A percentile compares a stretch with the other conserved stretches of the same genome.
Conservation (phyloP, 2,329 filamentous ascomycete genomes). For the Fusarium pseudoanthophilum region DNA sequence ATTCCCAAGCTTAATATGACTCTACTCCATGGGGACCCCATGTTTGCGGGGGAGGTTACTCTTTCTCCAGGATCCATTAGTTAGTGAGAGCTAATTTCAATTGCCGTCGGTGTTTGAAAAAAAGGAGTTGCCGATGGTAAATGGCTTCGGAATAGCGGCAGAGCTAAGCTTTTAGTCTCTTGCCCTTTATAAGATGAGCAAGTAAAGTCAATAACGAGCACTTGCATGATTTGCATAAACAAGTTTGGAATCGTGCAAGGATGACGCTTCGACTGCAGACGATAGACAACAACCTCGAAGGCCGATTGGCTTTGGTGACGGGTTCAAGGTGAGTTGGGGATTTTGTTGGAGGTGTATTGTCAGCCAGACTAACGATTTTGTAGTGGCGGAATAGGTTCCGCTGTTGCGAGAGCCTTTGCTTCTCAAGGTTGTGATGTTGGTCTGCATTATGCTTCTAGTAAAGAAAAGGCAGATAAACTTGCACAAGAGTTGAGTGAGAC, state of each 20-base stretch:
- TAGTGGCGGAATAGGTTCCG: slow-evolving; percentile 52
- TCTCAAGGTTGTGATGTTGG: slow-evolving; percentile 51
- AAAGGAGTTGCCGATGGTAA: background rate
- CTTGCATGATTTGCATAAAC: background rate
- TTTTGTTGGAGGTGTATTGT: background rate
- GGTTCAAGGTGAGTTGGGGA: slow-evolving; percentile 21
- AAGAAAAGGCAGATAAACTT: slow-evolving; percentile 47
- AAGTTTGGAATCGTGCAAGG: background rate
- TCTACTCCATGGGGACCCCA: slow-evolving; percentile 20
- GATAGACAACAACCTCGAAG: slow-evolving; percentile 23
- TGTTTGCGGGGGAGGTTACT: slow-evolving; percentile 18
- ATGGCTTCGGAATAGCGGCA: slow-evolving; percentile 2
- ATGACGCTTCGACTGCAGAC: slow-evolving; percentile 20
- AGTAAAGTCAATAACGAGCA: background rate
- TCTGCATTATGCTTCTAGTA: slow-evolving; percentile 50
- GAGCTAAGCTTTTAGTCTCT: background rate
- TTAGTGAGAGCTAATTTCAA: background rate
- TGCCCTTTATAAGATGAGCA: slow-evolving; percentile 10
- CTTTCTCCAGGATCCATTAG: slow-evolving; percentile 4
- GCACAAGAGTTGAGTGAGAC: slow-evolving; percentile 33
- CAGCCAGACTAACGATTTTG: background rate
- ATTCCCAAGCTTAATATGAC: background rate
- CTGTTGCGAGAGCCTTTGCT: slow-evolving; percentile 47
- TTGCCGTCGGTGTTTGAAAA: slow-evolving; percentile 22
- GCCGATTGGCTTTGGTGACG: slow-evolving; percentile 36